A percentile compares a stretch with the other conserved stretches of the same genome.
Evolutionary conservation across 352 stramenopile genomes (phyloP).

Genomic region (Phytophthora podocarpi): DNA sequence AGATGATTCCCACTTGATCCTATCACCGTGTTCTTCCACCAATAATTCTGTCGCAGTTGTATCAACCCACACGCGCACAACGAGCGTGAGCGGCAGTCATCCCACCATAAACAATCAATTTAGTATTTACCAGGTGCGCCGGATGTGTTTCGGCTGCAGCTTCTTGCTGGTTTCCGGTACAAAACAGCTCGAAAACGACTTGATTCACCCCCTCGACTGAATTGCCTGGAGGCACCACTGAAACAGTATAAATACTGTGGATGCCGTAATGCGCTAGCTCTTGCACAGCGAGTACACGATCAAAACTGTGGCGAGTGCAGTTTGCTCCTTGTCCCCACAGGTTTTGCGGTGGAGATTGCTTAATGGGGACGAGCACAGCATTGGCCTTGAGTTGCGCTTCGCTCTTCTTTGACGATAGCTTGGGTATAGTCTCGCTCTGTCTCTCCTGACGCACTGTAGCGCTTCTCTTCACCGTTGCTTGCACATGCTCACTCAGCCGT

Average conservation of each 20-base stretch:
- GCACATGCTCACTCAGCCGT: constrained; percentile 67
- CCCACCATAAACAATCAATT: background rate
- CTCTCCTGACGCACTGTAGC: constrained; percentile 34
- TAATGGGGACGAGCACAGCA: constrained; percentile 31
- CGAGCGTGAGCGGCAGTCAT: background rate
- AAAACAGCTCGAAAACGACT: constrained; percentile 35
- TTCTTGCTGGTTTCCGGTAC: constrained; percentile 16
- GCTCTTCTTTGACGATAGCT: constrained; percentile 11
- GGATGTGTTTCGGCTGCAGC: constrained; percentile 15
- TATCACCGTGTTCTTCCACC: constrained; percentile 37
- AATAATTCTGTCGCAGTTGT: constrained; percentile 40
- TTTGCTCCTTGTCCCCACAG: constrained; percentile 16
- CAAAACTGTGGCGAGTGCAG: constrained; percentile 5
- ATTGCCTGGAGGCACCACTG: background rate
- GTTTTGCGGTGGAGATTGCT: background rate
- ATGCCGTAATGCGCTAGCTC: constrained; percentile 20
- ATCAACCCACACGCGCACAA: no score
- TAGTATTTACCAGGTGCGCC: constrained; percentile 39
- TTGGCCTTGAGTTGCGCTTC: constrained; percentile 33
- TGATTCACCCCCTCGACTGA: background rate
- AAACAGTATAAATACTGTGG: constrained; percentile 33
- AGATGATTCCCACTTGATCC: background rate
- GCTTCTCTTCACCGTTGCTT: constrained; percentile 41
- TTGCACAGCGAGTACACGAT: constrained; percentile 17
- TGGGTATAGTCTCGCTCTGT: constrained; percentile 19